These are phyloP conservation scores for Nemania sp. DNA, from an alignment of 2,329 filamentous ascomycete genomes.

Conservation along the genomic window DNA sequence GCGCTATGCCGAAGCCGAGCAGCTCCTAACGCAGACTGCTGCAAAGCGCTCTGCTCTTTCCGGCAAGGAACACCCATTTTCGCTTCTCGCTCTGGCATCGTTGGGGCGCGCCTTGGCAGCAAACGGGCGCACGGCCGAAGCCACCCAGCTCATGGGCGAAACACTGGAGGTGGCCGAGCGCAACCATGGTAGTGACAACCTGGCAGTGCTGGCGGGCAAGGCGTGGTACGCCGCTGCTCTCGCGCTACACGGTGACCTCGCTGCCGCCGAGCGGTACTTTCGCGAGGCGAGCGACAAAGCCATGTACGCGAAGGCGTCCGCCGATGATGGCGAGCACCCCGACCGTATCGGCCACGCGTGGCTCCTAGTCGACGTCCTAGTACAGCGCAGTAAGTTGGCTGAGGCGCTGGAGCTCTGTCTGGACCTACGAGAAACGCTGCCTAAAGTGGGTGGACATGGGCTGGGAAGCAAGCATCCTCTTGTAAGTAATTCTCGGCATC, in stretches of 20 bases:
- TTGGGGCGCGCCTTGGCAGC: background rate
- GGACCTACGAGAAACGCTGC: background rate
- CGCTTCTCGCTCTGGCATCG: background rate
- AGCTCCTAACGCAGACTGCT: background rate
- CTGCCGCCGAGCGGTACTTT: background rate
- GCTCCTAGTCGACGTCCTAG: background rate
- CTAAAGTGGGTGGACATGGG: background rate
- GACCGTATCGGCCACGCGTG: background rate
- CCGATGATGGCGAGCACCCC: conserved; percentile 1
- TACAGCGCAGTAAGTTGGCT: background rate
- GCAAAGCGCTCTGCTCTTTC: background rate
- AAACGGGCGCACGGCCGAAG: background rate
- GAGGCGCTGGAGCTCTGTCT: background rate
- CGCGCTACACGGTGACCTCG: background rate
- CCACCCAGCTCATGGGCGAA: background rate
- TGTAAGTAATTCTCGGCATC: background rate
- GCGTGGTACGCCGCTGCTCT: conserved; percentile 1
- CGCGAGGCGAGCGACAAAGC: background rate
- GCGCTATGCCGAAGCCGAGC: background rate
- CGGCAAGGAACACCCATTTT: background rate
- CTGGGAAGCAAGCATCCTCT: background rate
- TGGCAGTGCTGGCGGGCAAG: background rate
- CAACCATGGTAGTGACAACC: background rate
- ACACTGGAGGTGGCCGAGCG: background rate
- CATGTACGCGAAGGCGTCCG: background rate